Conservation (phyloP, 2,329 filamentous ascomycete species). For the Esteya vermicola region DNA sequence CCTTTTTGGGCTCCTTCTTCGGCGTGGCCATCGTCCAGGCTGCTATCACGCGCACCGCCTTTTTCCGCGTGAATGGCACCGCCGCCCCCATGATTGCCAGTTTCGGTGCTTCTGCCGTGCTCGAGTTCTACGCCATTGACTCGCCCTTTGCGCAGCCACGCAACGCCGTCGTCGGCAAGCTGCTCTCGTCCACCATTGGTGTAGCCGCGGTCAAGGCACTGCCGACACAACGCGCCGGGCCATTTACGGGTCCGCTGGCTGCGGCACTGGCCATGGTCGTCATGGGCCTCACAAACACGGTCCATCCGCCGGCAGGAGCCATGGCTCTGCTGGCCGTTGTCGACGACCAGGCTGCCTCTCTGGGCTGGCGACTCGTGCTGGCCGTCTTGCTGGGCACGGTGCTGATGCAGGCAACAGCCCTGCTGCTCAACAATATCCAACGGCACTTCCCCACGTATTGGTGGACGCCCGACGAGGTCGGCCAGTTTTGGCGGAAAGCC, state of each 20-base stretch:
- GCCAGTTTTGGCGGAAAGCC: conserved; percentile 7
- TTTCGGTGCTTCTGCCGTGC: conserved; percentile 63
- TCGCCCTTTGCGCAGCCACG: conserved; percentile 61
- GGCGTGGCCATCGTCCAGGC: conserved; percentile 45
- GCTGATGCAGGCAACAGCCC: conserved; percentile 47
- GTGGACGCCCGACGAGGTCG: conserved; percentile 41
- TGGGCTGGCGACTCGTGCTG: conserved; percentile 58
- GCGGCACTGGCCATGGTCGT: conserved; percentile 45
- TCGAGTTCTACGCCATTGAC: conserved; percentile 58
- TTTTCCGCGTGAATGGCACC: conserved; percentile 34
- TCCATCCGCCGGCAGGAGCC: conserved; percentile 62
- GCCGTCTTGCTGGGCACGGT: conserved; percentile 44
- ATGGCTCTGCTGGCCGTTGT: conserved; percentile 57
- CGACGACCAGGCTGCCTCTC: conserved; percentile 31
- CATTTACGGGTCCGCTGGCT: too few relatives aligned
- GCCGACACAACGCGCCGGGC: too few relatives aligned
- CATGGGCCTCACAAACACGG: conserved; percentile 58
- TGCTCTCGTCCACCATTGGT: conserved; percentile 46
- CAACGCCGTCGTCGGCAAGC: conserved; percentile 53
- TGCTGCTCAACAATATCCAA: conserved; percentile 57
- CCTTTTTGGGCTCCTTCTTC: conserved; percentile 49
- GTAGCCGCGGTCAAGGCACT: too few relatives aligned
- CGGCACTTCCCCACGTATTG: conserved; percentile 55
- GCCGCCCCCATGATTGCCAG: conserved; percentile 48
- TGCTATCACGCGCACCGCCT: conserved; percentile 37